Conservation (phyloP, 306 rosid species). For the Cajanus cajan region DNA sequence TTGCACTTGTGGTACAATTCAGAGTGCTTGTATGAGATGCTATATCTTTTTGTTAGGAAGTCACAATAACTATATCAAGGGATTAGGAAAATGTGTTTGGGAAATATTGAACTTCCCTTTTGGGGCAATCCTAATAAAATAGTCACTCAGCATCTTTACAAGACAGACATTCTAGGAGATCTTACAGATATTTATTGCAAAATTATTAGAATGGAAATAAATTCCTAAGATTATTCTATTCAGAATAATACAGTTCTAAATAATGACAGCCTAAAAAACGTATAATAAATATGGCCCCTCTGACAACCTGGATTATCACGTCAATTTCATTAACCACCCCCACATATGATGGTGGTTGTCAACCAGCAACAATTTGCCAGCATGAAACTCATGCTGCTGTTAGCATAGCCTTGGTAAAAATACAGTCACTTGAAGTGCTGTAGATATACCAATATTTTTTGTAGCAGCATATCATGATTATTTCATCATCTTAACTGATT, state of each 20-base stretch:
- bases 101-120: background rate
- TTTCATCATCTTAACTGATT: conserved; percentile 26
- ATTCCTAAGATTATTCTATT: background rate
- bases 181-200: background rate
- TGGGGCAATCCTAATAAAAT: background rate
- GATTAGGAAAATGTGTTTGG: background rate
- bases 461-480: conserved; percentile 24
- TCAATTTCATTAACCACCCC: background rate
- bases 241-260: background rate
- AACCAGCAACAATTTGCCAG: background rate
- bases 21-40: conserved; percentile 4
- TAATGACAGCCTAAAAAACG: background rate
- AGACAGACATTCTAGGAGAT: background rate
- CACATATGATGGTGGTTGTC: background rate
- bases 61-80: background rate
- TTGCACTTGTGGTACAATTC: background rate
- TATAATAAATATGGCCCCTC: background rate
- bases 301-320: background rate
- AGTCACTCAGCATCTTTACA: background rate
- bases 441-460: conserved; percentile 6
- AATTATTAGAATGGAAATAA: background rate
- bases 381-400: background rate
- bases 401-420: background rate
- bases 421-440: background rate
- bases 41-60: background rate